Percentiles rank a stretch among this genome's conserved stretches.
Conservation (phyloP, 2,329 filamentous ascomycete species). For the Sarocladium kiliense region DNA sequence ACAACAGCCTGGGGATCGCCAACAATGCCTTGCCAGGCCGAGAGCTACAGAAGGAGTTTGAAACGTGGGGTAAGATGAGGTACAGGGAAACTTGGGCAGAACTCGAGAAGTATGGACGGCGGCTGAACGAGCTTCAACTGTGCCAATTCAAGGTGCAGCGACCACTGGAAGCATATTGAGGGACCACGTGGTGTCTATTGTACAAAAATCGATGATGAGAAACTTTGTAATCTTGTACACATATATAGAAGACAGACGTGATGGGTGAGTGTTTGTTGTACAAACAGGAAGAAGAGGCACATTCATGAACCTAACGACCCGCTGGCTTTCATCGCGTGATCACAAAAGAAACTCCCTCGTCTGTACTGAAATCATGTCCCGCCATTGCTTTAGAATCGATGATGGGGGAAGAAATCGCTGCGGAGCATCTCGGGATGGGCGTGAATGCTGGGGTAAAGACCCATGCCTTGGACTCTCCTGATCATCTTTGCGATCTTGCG, state of each 20-base stretch:
- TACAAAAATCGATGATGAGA: conserved; percentile 22
- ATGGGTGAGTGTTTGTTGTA: conserved; percentile 5
- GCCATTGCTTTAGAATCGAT: background rate
- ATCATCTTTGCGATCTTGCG: conserved; percentile 90
- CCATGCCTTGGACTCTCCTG: conserved; percentile 79
- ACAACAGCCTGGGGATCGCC: conserved; percentile 66
- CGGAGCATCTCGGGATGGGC: conserved; percentile 76
- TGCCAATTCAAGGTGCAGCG: conserved; percentile 45
- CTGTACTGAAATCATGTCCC: background rate
- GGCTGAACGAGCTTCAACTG: conserved; percentile 37
- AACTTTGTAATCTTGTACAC: conserved; percentile 19
- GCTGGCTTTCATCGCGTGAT: background rate
- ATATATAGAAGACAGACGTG: conserved; percentile 17
- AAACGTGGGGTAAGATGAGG: conserved; percentile 65
- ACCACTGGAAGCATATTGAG: conserved; percentile 40
- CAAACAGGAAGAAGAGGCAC: background rate
- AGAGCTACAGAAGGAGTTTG: conserved; percentile 62
- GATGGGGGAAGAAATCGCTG: conserved; percentile 25
- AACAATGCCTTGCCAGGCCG: conserved; percentile 68
- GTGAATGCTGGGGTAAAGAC: conserved; percentile 88
- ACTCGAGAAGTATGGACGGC: conserved; percentile 50
- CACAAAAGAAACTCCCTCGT: background rate
- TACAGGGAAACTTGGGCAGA: conserved; percentile 67
- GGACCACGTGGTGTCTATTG: conserved; percentile 13
- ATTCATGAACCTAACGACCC: background rate